Base-by-base conservation (phyloP, 768 basidiomycete species). In the Leccinum variicolor region DNA sequence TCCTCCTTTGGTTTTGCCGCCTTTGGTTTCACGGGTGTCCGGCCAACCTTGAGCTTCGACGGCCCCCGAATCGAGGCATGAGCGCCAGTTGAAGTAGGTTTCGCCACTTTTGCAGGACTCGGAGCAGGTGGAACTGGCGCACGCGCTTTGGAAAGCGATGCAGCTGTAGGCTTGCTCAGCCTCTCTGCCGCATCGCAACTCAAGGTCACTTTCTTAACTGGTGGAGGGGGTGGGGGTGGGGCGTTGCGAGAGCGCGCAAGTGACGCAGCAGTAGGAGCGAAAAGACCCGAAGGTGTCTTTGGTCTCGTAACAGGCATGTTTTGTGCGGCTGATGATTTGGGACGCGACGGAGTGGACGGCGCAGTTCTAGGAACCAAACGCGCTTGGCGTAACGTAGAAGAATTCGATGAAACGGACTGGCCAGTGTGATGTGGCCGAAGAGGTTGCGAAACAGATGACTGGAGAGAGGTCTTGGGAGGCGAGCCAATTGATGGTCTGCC, bases 261-360 rank as follows among this genome's bases (percentile, higher is more conserved):
- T 9, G 90, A 90, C 3, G 90, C 88, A 0, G 90, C 91, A 1
- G 91, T 93, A 1, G 91, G 91, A 7, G 91, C 90, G 65, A 87
- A 91, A 21, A 92, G 70, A 13, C 88, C 85, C 2, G 84, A 81
- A 3, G 86, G 84, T 0, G 85, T 86, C 73, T 86, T 89, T 34
- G 82, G 79, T 55, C 81, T 77, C 28, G 66, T 8, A 23, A 56
- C 51, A 46, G 62, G 26, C 4, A 60, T 59, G 49, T 65, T 53
- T 15, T 66, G 71, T 47, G 52, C 29, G 9, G 58, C 53, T 8
- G 76, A 72, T 15, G 77, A 73, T 65, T 77, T 77, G 33, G 76
- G 73, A 39, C 77, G 69, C 29, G 71, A 66, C 9, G 72, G 71
- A 1, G 71, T 72, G 28, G 63, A 59, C 19, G 73, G 72, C 15